phyloP scores from a whole-genome alignment of 805 yeast species.

The Ogataea thermomethanolica region DNA sequence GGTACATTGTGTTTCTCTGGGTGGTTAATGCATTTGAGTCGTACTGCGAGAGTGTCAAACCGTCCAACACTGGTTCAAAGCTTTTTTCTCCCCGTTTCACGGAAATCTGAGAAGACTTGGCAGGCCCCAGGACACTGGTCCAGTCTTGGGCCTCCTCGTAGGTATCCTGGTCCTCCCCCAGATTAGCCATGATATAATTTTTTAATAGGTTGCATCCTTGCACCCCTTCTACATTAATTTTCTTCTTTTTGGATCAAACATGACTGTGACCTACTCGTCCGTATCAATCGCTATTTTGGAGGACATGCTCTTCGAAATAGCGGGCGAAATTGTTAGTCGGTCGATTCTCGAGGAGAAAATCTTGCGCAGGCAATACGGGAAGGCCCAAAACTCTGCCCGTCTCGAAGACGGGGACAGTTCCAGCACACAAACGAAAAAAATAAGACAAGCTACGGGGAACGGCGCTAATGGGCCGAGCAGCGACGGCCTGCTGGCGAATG shows the following conservation, averaged over 20 bases:
- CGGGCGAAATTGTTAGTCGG: conserved; percentile 31
- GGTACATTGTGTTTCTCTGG: conserved; percentile 69
- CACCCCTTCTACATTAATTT: not conserved
- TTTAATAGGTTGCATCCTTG: not conserved
- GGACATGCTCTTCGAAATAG: conserved; percentile 33
- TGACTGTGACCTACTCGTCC: conserved; percentile 29
- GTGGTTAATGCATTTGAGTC: conserved; percentile 38
- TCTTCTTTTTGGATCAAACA: conserved; percentile 1
- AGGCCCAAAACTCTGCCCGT: conserved; percentile 23
- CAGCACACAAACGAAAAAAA: conserved; percentile 13
- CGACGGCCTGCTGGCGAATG: no score
- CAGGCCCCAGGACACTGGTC: conserved; percentile 37
- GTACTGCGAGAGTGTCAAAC: conserved; percentile 21
- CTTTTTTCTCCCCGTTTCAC: conserved; percentile 77
- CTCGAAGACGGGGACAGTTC: conserved; percentile 22
- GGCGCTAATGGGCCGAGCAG: conserved; percentile 12
- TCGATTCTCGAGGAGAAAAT: conserved; percentile 32
- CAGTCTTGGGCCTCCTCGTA: conserved; percentile 46
- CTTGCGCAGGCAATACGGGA: conserved; percentile 31
- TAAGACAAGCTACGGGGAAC: conserved; percentile 7
- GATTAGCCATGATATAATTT: not conserved
- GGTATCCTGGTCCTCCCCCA: conserved; percentile 26
- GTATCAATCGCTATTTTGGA: conserved; percentile 31
- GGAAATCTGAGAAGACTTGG: not conserved
- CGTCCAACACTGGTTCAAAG: conserved; percentile 53